Percentiles rank a stretch among this genome's conserved stretches.
Evolutionary conservation across 495 filamentous ascomycete genomes (phyloP).

Genomic region (Aspergillus indologenus): DNA sequence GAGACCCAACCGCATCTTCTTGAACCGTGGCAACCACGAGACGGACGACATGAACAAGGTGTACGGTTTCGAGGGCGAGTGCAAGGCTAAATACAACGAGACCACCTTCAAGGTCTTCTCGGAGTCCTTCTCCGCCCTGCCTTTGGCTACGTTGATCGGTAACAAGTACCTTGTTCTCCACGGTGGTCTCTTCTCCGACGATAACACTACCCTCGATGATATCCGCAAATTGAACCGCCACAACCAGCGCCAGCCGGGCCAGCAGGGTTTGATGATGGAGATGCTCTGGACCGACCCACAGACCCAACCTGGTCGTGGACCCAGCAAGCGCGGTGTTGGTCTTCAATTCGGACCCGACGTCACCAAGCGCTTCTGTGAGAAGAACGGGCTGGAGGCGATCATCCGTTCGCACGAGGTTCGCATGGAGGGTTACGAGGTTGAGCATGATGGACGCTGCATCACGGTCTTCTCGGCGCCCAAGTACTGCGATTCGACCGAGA

Average conservation of each 20-base stretch:
- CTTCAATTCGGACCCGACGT: slow-evolving; percentile 96
- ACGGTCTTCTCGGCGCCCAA: slow-evolving; percentile 99
- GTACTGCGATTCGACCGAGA: slow-evolving; percentile 97
- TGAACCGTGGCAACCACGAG: slow-evolving; percentile 98
- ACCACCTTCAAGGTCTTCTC: slow-evolving; percentile 96
- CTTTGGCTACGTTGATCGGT: slow-evolving; percentile 88
- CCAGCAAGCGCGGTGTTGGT: slow-evolving; percentile 94
- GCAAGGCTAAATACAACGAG: slow-evolving; percentile 96
- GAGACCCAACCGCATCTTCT: slow-evolving; percentile 80
- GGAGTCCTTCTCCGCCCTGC: slow-evolving; percentile 93
- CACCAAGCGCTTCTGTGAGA: slow-evolving; percentile 95
- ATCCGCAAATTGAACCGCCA: slow-evolving; percentile 90
- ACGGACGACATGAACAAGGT: slow-evolving; percentile 99
- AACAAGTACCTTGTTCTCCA: slow-evolving; percentile 90
- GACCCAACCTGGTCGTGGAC: slow-evolving; percentile 75
- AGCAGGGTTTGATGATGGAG: slow-evolving; percentile 98
- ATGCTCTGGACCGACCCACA: slow-evolving; percentile 99
- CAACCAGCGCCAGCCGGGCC: slow-evolving; percentile 91
- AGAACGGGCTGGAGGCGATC: slow-evolving; percentile 88
- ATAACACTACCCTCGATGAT: slow-evolving; percentile 88
- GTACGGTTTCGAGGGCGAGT: slow-evolving; percentile 98
- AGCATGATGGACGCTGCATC: slow-evolving; percentile 94
- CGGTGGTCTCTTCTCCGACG: slow-evolving; percentile 96
- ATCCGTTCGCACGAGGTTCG: slow-evolving; percentile 97
- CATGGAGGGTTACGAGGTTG: slow-evolving; percentile 96